These are phyloP conservation scores for Diplosphaera chodatii DNA, from an alignment of 139 green algal genomes.

Conservation along the genomic window DNA sequence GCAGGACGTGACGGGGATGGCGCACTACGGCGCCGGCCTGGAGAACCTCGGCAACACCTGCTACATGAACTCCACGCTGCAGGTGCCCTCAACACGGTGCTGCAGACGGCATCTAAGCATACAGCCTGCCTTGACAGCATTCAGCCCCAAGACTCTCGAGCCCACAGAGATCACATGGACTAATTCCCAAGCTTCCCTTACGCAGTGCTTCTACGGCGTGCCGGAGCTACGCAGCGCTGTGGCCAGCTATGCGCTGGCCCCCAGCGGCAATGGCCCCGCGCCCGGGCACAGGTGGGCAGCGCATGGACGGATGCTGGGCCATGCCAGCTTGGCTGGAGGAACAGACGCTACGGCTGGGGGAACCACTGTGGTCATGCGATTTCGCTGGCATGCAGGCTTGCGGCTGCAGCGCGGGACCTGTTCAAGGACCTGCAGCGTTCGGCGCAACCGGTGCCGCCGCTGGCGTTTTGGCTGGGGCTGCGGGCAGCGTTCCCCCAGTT, in stretches of 20 bases:
- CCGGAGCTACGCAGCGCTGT: slow-evolving; percentile 56
- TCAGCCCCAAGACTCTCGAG: no score
- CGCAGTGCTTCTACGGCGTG: slow-evolving; percentile 83
- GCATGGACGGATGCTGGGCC: no score
- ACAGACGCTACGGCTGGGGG: no score
- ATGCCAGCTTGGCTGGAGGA: no score
- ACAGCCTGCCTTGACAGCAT: no score
- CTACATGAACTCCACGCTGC: slow-evolving; percentile 93
- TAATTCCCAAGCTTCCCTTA: no score
- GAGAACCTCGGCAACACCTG: slow-evolving; percentile 97
- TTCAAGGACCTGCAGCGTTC: slow-evolving; percentile 51
- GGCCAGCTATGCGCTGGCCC: slow-evolving; percentile 1
- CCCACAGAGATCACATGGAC: no score
- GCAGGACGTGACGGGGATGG: slow-evolving; percentile 41
- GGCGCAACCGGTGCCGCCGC: slow-evolving; percentile 64
- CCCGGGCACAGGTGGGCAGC: neutral
- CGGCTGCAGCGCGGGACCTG: slow-evolving; percentile 56
- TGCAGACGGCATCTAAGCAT: no score
- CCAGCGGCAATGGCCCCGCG: no score
- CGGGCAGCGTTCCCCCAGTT: slow-evolving; percentile 90
- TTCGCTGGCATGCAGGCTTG: no score
- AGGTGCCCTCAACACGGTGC: no score
- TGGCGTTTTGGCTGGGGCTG: slow-evolving; percentile 78
- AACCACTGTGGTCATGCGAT: no score
- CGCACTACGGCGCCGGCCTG: slow-evolving; percentile 76